Evolutionary conservation across 2,329 filamentous ascomycete genomes (phyloP).

Genomic region (Immersiporthe knoxdaviesiana): DNA sequence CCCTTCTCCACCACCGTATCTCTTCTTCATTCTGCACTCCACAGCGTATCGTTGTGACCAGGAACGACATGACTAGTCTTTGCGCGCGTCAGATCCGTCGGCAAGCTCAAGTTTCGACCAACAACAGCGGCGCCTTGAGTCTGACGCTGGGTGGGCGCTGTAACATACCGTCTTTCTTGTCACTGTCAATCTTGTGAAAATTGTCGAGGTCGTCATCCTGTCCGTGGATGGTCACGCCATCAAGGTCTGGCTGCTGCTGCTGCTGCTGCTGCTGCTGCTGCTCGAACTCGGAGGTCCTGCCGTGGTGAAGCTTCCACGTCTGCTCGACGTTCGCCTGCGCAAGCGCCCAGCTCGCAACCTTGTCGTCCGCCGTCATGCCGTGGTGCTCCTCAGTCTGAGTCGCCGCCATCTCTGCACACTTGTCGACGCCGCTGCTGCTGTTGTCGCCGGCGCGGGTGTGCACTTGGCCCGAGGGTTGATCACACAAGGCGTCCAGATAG

Average conservation of each 20-base stretch:
- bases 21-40: neutral
- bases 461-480: too few species aligned
- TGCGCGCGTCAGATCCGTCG: conserved; percentile 18
- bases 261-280: neutral
- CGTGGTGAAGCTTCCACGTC: conserved; percentile 19
- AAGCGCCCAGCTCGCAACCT: conserved; percentile 14
- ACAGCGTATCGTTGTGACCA: neutral
- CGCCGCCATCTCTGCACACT: neutral
- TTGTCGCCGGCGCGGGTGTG: too few species aligned
- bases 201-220: neutral
- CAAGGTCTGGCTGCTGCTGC: too few species aligned
- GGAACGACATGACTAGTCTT: conserved; percentile 1
- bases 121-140: too few species aligned
- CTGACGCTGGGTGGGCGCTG: too few species aligned
- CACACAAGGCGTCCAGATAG: neutral
- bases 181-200: neutral
- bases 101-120: conserved; percentile 21
- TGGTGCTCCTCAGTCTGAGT: neutral
- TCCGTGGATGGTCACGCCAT: too few species aligned
- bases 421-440: neutral
- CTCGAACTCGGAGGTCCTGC: neutral
- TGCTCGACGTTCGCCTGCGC: conserved; percentile 24
- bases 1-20: too few species aligned
- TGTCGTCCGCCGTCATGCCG: neutral
- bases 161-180: neutral